These are phyloP conservation scores for Globisporangium middletonii DNA, from an alignment of 352 stramenopile species.

Conservation along the genomic window DNA sequence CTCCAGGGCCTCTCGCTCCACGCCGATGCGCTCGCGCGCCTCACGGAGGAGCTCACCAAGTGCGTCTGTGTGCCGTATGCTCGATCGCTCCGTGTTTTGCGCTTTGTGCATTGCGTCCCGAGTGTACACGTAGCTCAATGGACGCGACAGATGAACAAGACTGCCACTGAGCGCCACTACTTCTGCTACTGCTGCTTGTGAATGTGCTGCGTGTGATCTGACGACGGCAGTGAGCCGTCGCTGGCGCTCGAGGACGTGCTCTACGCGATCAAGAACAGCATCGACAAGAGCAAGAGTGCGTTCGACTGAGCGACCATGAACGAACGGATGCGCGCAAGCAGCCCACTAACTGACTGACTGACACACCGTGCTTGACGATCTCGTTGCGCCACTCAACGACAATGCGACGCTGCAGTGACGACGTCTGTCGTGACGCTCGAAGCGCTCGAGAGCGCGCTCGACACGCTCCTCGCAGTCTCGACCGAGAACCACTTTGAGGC, in stretches of 20 bases:
- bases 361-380: too few relatives aligned
- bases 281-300: constrained; percentile 84
- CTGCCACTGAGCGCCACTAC: too few relatives aligned
- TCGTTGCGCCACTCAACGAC: not conserved
- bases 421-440: constrained; percentile 80
- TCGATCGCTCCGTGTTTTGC: not conserved
- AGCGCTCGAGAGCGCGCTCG: constrained; percentile 73
- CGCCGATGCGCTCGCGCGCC: constrained; percentile 52
- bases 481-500: constrained; percentile 74
- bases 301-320: not conserved
- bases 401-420: constrained; percentile 37
- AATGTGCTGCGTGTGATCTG: not conserved
- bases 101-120: not conserved
- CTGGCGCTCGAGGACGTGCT: constrained; percentile 79
- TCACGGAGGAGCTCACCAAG: constrained; percentile 65
- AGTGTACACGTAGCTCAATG: not conserved
- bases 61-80: constrained; percentile 9
- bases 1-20: constrained; percentile 78
- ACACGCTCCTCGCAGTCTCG: constrained; percentile 77
- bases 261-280: constrained; percentile 87
- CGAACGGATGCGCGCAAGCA: too few relatives aligned
- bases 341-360: not conserved
- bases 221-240: constrained; percentile 43
- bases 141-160: not conserved
- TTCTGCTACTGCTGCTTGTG: not conserved